Conservation (phyloP, 768 basidiomycete species). For the Suillus subluteus region DNA sequence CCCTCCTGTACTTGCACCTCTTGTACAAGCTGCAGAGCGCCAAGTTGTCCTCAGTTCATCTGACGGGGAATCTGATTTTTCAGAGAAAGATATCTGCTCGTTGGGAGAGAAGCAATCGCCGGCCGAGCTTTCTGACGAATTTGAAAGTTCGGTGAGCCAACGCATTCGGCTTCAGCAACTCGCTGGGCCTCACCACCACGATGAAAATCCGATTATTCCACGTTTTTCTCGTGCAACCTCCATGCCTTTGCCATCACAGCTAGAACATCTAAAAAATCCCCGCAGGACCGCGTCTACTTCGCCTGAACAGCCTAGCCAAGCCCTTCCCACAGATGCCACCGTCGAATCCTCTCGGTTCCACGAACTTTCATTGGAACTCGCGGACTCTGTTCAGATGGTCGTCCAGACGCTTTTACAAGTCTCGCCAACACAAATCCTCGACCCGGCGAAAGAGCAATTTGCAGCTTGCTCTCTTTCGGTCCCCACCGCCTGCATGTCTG, state of each 20-base stretch:
- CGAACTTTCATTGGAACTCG: constrained; percentile 83
- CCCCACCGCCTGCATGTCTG: constrained; percentile 86
- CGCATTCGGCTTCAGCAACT: constrained; percentile 29
- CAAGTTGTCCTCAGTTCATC: constrained; percentile 48
- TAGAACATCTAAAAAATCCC: constrained; percentile 77
- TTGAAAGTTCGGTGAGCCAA: constrained; percentile 28
- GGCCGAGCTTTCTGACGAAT: constrained; percentile 36
- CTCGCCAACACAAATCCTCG: constrained; percentile 86
- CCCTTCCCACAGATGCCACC: constrained; percentile 23
- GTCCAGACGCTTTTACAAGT: constrained; percentile 92
- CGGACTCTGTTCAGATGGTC: constrained; percentile 88
- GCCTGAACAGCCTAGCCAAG: constrained; percentile 19
- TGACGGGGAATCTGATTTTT: constrained; percentile 54
- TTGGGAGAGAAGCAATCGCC: constrained; percentile 35
- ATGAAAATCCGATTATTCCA: constrained; percentile 41
- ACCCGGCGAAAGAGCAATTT: constrained; percentile 92
- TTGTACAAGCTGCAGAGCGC: constrained; percentile 38
- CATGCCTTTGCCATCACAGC: constrained; percentile 77
- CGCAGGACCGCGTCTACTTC: constrained; percentile 36
- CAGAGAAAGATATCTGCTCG: constrained; percentile 44
- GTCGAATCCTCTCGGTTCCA: constrained; percentile 45
- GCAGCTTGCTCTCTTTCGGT: constrained; percentile 87
- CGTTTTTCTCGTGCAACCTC: constrained; percentile 79
- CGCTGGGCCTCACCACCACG: constrained; percentile 19
- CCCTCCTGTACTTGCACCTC: constrained; percentile 41